Base-by-base conservation (phyloP, 768 basidiomycete genomes). In the Pleurotus tuber-regium region DNA sequence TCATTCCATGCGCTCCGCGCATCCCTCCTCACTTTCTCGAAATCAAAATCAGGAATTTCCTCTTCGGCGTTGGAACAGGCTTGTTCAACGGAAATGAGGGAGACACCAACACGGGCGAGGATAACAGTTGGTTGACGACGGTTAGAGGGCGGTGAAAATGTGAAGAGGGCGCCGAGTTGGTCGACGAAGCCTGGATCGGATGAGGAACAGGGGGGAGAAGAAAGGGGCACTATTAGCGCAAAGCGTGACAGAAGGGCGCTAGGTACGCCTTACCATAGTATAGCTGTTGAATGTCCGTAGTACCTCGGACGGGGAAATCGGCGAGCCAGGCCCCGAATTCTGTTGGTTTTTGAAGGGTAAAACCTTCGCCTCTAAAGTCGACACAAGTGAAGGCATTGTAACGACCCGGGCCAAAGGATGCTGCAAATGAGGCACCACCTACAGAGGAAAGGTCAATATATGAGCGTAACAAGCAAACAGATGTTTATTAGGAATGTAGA, bases 71-170 rank as follows among this genome's bases (percentile, higher is more conserved):
- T 84, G 2, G 66, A 57, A 57, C 83, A 86, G 0, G 84, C 84
- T 56, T 84, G 83, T 1, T 71, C 72, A 18, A 70, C 68, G 3
- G 83, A 85, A 46, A 85, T 79, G 56, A 85, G 75, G 0, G 83
- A 84, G 4, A 86, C 75, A n/a, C 84, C 83, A 3, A 80, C 75
- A n/a, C 83, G 78, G 1, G 71, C 81, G 18, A 83, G 68, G 52
- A 86, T 78, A 1, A 72, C 67, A 1, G 77, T 78, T 7, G 60
- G 53, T n/a, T n/a, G n/a, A 9, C 54, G 44, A n/a, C 61, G 57
- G 4, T 59, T 50, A 0, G 75, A 71, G 19, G 71, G 66, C 4
- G 75, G 78, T 1, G 61, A 61, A 65, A 82, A 83, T 0, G 78
- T 78, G 42, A 83, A 65, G 6, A 83, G 56, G 1, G 75, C 80